A percentile compares a stretch with the other conserved stretches of the same genome.
phyloP scores from a whole-genome alignment of 2,329 filamentous ascomycete genomes.

The Colletotrichum lini region DNA sequence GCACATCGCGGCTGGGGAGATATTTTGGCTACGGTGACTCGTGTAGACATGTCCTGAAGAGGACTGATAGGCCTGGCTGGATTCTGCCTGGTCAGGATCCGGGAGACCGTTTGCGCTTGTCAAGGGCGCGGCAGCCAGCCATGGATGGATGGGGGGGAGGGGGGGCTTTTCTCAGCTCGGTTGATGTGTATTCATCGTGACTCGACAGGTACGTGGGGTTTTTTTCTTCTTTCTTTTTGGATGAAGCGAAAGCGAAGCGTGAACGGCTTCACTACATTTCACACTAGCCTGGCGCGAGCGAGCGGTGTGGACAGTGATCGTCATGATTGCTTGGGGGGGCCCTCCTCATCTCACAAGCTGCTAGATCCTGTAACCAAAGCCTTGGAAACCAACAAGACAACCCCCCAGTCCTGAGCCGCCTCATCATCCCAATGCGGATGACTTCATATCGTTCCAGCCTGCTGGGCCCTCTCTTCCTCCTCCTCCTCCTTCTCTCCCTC shows the following conservation, averaged over 20 bases:
- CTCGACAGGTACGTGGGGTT: neutral
- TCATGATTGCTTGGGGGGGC: neutral
- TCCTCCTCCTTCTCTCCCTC: neutral
- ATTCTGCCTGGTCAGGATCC: neutral
- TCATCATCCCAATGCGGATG: constrained; percentile 7
- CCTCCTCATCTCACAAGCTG: no score
- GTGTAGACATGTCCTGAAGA: no score
- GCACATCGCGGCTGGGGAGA: no score
- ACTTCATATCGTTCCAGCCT: constrained; percentile 29
- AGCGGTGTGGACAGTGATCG: constrained; percentile 12
- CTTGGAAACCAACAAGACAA: constrained; percentile 17
- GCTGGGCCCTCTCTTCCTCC: neutral
- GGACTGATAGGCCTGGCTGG: no score
- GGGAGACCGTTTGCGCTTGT: constrained; percentile 5
- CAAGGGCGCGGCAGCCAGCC: neutral
- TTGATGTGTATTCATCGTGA: neutral
- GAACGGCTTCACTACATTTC: neutral
- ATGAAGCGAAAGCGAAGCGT: neutral
- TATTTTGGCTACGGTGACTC: no score
- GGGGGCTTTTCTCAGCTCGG: neutral
- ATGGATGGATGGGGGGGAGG: constrained; percentile 3
- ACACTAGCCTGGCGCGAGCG: neutral
- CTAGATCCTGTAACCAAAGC: neutral
- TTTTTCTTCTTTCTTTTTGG: no score
- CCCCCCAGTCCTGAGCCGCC: neutral